Evolutionary conservation across 2,329 filamentous ascomycete genomes (phyloP), one percentile per base, ranked within the genome.

Genomic region (Fusarium mexicanum): DNA sequence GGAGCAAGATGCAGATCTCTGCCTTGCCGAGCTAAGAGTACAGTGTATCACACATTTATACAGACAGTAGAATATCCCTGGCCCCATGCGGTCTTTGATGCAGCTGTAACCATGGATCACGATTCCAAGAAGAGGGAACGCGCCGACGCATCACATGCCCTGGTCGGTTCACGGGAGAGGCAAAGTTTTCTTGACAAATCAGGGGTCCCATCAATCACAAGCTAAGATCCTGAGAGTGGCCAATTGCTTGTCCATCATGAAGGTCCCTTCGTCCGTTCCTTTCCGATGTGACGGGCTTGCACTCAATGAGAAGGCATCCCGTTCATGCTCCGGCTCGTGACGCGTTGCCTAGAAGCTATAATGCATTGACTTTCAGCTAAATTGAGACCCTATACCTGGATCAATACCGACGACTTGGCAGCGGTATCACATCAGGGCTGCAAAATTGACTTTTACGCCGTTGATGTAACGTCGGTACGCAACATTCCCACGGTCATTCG

Each of bases 1-100:
- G 63, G 65, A 40, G 67, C 63, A 11, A 5, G 4, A 5, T 20
- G 65, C 8, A 22, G 63, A 68, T 68, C 65, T 20, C 41, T 53
- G 2, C 65, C 17, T 0, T 41, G 4, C 33, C 2, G 0, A 37
- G 53, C 10, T 18, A 13, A 8, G 4, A 13, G 61, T 33, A 51
- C 18, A 68, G 65, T 67, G 46, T 47, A 38, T 46, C 35, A 46
- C 20, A 20, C 17, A 14, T 7, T 29, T 33, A 3, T 11, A 26
- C 29, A 29, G 5, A 61, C 59, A n/a, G 59, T 61, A 29, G 47
- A n/a, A 16, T 37, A 55, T 57, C 47, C 40, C 41, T 47, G 29
- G 17, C 22, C 8, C 29, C 55, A 24, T 44, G n/a, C n/a, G 14
- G 54, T 60, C 29, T n/a, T 29, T 35, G 40, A 40, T 54, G 40